Base-by-base conservation (phyloP, 805 yeast species). In the Lipomyces yamadae region DNA sequence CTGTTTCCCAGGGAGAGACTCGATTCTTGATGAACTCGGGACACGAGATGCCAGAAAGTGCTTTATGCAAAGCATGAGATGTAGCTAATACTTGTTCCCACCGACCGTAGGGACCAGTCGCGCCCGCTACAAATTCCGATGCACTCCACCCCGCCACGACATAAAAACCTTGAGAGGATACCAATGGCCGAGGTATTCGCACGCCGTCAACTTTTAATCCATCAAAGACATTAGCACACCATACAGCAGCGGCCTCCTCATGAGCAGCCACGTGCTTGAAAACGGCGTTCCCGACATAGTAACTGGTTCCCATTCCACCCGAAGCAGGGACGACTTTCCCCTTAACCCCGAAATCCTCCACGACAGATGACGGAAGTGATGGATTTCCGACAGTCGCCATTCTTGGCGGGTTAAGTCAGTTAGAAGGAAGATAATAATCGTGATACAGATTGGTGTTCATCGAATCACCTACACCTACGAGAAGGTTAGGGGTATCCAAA, bases 1-100 rank as follows among this genome's bases (percentile, higher is more conserved):
- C 55, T 32, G 34, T 32, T 10, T 33, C 55, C 55, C 55, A 52
- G 55, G 55, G 55, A 29, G 55, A 52, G 55, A 32, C 55, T 32
- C 55, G 34, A 18, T 52, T 33, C 30, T n/a, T 18, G 55, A 52
- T 52, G 55, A 52, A 52, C 34, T 24, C 55, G 10, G 55, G 55
- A 52, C 55, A 52, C 4, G 55, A 10, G 34, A 52, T 32, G 24
- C 35, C 32, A 15, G 33, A 52, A 32, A 52, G 55, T 24, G 55
- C 55, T 52, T 52, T 29, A 15, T 52, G 55, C 34, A 52, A 34
- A 52, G 55, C 55, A 29, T n/a, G 34, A 32, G 55, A 4, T n/a
- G 55, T 10, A 24, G 55, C 55, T 13, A 52, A 24, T 52, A 52
- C 13, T 24, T 52, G 55, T 24, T 52, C 34, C 55, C 55, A 52